Percentiles rank a stretch among this genome's conserved stretches.
Evolutionary conservation across 2,329 filamentous ascomycete species (phyloP).

Genomic region (Ophiostoma ulmi): DNA sequence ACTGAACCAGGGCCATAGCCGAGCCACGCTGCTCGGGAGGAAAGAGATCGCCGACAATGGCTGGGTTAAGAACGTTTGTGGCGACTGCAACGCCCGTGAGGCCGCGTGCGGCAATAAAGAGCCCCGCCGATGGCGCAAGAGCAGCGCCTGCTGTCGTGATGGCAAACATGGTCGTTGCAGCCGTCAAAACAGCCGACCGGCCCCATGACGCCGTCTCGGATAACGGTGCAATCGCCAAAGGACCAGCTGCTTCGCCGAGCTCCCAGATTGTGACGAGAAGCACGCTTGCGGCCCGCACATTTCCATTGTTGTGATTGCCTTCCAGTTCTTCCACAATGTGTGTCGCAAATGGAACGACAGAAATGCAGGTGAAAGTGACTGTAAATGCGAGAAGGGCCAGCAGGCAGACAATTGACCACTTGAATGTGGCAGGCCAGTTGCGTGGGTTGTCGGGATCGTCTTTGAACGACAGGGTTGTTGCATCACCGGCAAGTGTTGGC

Average conservation of each 20-base stretch:
- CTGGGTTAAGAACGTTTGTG: conserved; percentile 58
- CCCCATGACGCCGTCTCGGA: conserved; percentile 53
- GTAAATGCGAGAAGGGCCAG: conserved; percentile 53
- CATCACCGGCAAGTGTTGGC: neutral
- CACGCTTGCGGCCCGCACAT: conserved; percentile 41
- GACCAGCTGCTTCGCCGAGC: conserved; percentile 59
- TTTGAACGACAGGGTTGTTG: neutral
- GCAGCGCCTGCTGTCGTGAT: conserved; percentile 41
- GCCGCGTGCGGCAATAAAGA: conserved; percentile 61
- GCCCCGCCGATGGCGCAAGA: conserved; percentile 45
- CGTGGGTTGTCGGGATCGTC: conserved; percentile 47
- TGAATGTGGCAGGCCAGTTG: conserved; percentile 49
- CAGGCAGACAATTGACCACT: conserved; percentile 50
- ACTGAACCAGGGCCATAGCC: conserved; percentile 41
- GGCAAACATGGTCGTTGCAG: conserved; percentile 49
- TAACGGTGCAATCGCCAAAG: conserved; percentile 56
- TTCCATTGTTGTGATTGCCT: conserved; percentile 33
- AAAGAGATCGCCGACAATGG: conserved; percentile 62
- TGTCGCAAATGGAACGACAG: conserved; percentile 49
- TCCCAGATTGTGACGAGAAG: conserved; percentile 57
- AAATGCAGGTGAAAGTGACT: conserved; percentile 56
- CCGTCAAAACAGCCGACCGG: conserved; percentile 51
- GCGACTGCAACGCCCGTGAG: conserved; percentile 60
- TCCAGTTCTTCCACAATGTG: conserved; percentile 47
- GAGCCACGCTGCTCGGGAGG: conserved; percentile 48